Evolutionary conservation across 108 stramenopile species (phyloP), one percentile per base, ranked within the genome.

Genomic region (Seminavis robusta): DNA sequence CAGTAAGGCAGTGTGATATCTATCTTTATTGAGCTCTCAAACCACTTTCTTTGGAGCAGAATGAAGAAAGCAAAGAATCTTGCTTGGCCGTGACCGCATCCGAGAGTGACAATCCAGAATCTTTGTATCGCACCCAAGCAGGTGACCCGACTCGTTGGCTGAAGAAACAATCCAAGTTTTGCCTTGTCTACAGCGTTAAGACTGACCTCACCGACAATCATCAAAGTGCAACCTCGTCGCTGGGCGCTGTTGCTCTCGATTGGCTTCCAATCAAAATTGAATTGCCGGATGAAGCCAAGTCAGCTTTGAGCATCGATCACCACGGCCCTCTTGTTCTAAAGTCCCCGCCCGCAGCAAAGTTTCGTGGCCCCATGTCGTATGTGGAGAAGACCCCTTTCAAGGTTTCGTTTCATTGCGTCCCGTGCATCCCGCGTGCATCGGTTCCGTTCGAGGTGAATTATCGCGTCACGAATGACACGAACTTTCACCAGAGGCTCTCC

Each of bases 301-400:
- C 58, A 38, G 37, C 23, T 33, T 21, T 4, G 6, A 33, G 33
- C 25, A 65, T 43, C 29, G 15, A 17, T 5, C 56, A 65, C 5
- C 91, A 92, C 49, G 91, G 91, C 2, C 91, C 91, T 31, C 47
- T 92, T 19, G 16, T 36, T 3, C 56, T 88, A 9, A 16, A 67
- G 5, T 30, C 47, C 19, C 39, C 69, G 3, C 54, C 79, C 0
- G 58, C 54, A 40, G 71, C 81, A 37, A 60, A 45, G 36, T 82
- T 88, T 39, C 63, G 64, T 27, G 87, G 86, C 23, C 91, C 91
- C 27, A 61, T 53, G 27, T 86, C 77, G 44, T 69, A 71, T 47
- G 59, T 92, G 37, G 71, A 86, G 52, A 66, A 63, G 41, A 75
- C 85, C 10, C 91, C 84, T 0, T 88, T 92, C 37, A 55, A 74